Evolutionary conservation across 164 flowering plant species (phyloP), one percentile per base, ranked within the genome.

Genomic region (Vitis amurensis): DNA sequence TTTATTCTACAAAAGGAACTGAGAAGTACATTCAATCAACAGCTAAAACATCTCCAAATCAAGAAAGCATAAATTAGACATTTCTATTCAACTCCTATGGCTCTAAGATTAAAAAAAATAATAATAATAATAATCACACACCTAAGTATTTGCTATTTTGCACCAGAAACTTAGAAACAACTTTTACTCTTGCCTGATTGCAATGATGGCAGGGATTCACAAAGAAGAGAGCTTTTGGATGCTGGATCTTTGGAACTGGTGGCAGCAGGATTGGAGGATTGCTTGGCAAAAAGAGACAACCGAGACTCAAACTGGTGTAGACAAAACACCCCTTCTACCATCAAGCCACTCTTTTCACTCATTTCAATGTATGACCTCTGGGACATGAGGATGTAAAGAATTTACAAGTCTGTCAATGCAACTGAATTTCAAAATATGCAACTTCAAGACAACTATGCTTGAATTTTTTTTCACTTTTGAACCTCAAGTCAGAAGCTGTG

Each of bases 251-350:
- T 9, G 60, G 64, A 67, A 68, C 69, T 16, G 56, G 71, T 60
- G 63, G 48, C 61, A 68, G 68, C 12, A n/a, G 66, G 67, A 70
- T 68, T 48, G 73, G 71, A 74, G 65, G 71, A 64, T 37, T 76
- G 57, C 65, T 19, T 3, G 59, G 50, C 17, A 67, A 55, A 49
- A 15, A 4, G 23, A 67, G 14, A 23, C 64, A 52, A 52, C 74
- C 61, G 53, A 68, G 75, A 61, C 71, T 77, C 53, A 77, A 72
- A 57, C 61, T 72, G 19, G 3, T 66, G 37, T 72, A 71, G 75
- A 55, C 60, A 30, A 31, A 48, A 64, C 12, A 13, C 30, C 17
- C 15, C 37, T 2, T 8, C 55, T 23, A 6, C 37, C n/a, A 51
- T 44, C 23, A 50, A 70, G 48, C 14, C 19, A 16, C 60, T 27